Percentiles rank a stretch among this genome's conserved stretches.
Conservation (phyloP, 257 asterid genomes). For the Solanum paucissectum region DNA sequence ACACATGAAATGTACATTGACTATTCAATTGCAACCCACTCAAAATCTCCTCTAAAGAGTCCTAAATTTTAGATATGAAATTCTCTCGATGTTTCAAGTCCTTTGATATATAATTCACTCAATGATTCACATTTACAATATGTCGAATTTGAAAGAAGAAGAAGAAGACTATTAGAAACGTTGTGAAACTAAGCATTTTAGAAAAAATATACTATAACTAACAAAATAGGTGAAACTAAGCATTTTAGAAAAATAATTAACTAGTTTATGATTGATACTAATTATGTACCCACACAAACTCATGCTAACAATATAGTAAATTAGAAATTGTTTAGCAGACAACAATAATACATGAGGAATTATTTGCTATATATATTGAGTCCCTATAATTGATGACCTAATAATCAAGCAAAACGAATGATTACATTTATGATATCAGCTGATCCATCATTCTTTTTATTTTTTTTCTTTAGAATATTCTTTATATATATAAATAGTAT, state of each 20-base stretch:
- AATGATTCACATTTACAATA: too few species aligned
- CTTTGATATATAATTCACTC: too few species aligned
- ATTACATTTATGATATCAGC: neutral
- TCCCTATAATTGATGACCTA: neutral
- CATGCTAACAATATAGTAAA: neutral
- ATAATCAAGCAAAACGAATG: neutral
- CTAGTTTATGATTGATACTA: neutral
- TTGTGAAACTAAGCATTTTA: too few species aligned
- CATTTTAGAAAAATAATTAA: neutral
- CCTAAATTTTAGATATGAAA: too few species aligned
- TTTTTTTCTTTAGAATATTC: neutral
- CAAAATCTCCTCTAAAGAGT: too few species aligned
- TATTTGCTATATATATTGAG: neutral
- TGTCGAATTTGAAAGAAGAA: too few species aligned
- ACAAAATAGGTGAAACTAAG: too few species aligned
- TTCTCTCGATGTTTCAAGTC: too few species aligned
- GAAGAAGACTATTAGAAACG: too few species aligned
- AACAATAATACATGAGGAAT: neutral
- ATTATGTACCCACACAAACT: neutral
- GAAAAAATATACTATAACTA: neutral
- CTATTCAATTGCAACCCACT: too few species aligned
- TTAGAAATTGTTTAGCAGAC: neutral
- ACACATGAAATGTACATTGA: too few species aligned
- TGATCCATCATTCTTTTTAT: neutral
- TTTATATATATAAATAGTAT: neutral